Conservation (phyloP, 1,139 yeast species). For the Yamadazyma mexicana region DNA sequence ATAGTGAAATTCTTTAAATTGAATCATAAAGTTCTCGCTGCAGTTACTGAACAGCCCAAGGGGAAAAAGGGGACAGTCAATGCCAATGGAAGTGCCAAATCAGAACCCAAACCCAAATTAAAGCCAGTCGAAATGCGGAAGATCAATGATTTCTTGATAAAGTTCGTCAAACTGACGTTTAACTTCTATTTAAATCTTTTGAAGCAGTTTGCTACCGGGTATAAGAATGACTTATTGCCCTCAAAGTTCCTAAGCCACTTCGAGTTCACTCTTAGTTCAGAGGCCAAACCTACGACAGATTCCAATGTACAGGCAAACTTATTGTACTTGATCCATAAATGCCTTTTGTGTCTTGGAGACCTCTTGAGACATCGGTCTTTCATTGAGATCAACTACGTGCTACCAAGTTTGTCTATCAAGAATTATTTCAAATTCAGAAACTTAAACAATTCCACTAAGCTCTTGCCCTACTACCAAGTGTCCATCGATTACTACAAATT, state of each 20-base stretch:
- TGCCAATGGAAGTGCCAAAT: conserved; percentile 8
- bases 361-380: conserved; percentile 56
- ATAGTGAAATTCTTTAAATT: conserved; percentile 54
- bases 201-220: conserved; percentile 37
- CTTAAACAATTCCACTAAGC: conserved; percentile 35
- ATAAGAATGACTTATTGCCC: conserved; percentile 36
- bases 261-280: conserved; percentile 17
- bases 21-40: conserved; percentile 34
- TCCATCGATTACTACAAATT: conserved; percentile 50
- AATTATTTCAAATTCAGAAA: conserved; percentile 35
- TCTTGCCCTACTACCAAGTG: conserved; percentile 24
- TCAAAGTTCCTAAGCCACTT: conserved; percentile 24
- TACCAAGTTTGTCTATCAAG: conserved; percentile 34
- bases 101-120: conserved; percentile 19
- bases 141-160: conserved; percentile 50
- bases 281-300: conserved; percentile 18
- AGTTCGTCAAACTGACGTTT: conserved; percentile 45
- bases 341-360: conserved; percentile 59
- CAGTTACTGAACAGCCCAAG: conserved; percentile 9
- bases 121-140: conserved; percentile 58
- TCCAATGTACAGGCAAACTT: conserved; percentile 39
- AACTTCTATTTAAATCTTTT: conserved; percentile 46
- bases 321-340: conserved; percentile 52
- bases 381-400: conserved; percentile 41
- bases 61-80: conserved; percentile 1